Evolutionary conservation across 352 stramenopile genomes (phyloP), one percentile per base, ranked within the genome.

Genomic region (Pythium folliculosum): DNA sequence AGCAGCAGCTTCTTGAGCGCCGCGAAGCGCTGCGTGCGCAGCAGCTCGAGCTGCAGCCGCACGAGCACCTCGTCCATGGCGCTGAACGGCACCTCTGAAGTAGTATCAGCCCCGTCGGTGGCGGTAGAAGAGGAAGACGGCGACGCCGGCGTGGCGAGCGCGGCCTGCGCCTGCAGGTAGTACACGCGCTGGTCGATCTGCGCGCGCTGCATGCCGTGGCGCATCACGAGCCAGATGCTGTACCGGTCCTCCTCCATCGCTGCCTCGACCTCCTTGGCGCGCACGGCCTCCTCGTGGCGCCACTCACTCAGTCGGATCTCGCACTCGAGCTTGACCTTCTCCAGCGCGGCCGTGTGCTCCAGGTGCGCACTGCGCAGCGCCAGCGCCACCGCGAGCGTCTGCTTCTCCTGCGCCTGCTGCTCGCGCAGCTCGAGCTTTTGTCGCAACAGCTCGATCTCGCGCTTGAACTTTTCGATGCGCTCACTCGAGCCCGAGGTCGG

Each of bases 171-270:
- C 55, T 86, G 73, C 4, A 86, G 67, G 32, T 76, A 75, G 22
- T 77, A 77, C 60, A 89, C 77, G 23, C 76, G 74, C 68, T 91
- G 78, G 8, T 91, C 81, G 67, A 89, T 88, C 60, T 87, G 73
- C 12, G 82, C 77, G 7, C 77, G 74, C 37, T 91, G 80, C 45
- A 86, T 70, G 3, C 75, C 70, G 35, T 91, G 80, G 21, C 77
- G 78, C 72, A 90, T 87, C 65, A 90, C 81, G 19, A 90, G 60
- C 8, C 83, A 59, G 49, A 89, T 79, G 49, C 81, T 90, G 67
- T 89, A 88, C 14, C 81, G 76, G 65, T 90, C 83, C 66, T 88
- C 74, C 16, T 89, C 81, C 77, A 89, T 69, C 8, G 79, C 72
- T 12, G 58, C 71, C 52, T 89, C 76, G 14, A 70, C 69, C 52